A percentile compares a stretch with the other conserved stretches of the same genome.
Conservation (phyloP, 495 filamentous ascomycete species). For the Usnea hakonensis region DNA sequence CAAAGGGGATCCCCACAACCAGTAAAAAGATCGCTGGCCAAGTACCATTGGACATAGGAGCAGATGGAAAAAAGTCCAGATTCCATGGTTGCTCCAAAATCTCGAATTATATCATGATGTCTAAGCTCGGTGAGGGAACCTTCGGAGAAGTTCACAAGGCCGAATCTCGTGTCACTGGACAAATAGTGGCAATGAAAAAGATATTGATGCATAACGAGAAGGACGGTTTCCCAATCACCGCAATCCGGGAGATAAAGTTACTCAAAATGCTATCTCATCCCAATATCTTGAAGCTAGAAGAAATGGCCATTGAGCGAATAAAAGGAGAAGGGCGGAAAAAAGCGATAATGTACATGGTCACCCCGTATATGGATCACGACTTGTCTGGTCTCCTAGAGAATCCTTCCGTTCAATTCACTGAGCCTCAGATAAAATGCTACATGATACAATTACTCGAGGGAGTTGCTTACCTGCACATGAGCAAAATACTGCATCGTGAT, state of each 20-base stretch:
- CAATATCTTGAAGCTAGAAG: slow-evolving; percentile 80
- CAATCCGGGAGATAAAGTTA: slow-evolving; percentile 94
- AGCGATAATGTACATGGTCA: slow-evolving; percentile 96
- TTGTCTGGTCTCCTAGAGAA: slow-evolving; percentile 94
- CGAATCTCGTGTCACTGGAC: slow-evolving; percentile 61
- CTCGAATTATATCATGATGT: slow-evolving; percentile 74
- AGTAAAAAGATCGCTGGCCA: slow-evolving; percentile 20
- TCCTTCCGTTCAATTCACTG: slow-evolving; percentile 73
- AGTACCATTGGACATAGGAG: slow-evolving; percentile 22
- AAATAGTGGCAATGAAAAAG: slow-evolving; percentile 86
- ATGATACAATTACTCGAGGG: slow-evolving; percentile 90
- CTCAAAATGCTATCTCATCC: slow-evolving; percentile 86
- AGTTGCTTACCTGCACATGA: slow-evolving; percentile 80
- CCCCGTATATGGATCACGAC: slow-evolving; percentile 98
- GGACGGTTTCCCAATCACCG: slow-evolving; percentile 96
- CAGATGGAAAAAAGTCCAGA: slow-evolving; percentile 35
- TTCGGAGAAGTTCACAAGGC: slow-evolving; percentile 97
- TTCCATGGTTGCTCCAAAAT: slow-evolving; percentile 87
- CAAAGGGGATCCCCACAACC: slow-evolving; percentile 8
- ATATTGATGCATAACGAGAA: slow-evolving; percentile 93
- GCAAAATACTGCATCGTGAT: slow-evolving; percentile 84
- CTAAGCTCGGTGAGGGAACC: slow-evolving; percentile 94
- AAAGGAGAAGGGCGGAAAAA: slow-evolving; percentile 72
- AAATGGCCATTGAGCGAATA: slow-evolving; percentile 88
- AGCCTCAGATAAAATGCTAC: slow-evolving; percentile 95